phyloP scores from a whole-genome alignment of 139 green algal genomes.

The Chlamydomonas sp. region DNA sequence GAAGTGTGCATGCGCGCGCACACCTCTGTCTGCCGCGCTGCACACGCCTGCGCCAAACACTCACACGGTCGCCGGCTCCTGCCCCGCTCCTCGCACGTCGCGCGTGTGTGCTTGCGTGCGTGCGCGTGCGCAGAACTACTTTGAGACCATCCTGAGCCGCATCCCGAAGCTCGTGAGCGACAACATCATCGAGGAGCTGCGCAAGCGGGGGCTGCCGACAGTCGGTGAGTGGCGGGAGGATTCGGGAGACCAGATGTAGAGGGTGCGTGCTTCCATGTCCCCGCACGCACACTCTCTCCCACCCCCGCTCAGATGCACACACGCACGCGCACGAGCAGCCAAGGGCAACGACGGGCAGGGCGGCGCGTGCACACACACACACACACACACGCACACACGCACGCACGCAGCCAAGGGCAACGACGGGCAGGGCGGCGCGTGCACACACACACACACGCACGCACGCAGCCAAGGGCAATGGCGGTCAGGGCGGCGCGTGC shows the following conservation, averaged over 20 bases:
- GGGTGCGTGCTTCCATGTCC: background rate
- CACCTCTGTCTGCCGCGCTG: too few species aligned
- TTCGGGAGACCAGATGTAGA: background rate
- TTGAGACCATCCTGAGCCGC: constrained; percentile 93
- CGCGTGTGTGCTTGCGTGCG: background rate
- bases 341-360: constrained; percentile 72
- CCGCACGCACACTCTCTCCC: background rate
- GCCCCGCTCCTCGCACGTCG: background rate
- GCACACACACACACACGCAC: too few species aligned
- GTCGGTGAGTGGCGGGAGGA: background rate
- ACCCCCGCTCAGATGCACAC: background rate
- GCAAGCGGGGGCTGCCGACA: constrained; percentile 53
- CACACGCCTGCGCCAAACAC: too few species aligned
- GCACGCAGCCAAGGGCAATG: constrained; percentile 65
- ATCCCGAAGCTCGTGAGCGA: constrained; percentile 85
- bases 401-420: too few species aligned
- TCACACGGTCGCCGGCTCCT: too few species aligned
- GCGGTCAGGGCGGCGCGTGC: constrained; percentile 57
- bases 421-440: too few species aligned
- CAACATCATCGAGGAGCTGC: constrained; percentile 58
- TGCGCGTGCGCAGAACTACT: constrained; percentile 79
- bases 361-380: too few species aligned
- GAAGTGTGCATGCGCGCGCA: too few species aligned
- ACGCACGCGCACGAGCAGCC: too few species aligned
- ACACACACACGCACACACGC: too few species aligned